A percentile compares a stretch with the other conserved stretches of the same genome.
Evolutionary conservation across 768 basidiomycete species (phyloP).

Genomic region (Trametopsis cervina): DNA sequence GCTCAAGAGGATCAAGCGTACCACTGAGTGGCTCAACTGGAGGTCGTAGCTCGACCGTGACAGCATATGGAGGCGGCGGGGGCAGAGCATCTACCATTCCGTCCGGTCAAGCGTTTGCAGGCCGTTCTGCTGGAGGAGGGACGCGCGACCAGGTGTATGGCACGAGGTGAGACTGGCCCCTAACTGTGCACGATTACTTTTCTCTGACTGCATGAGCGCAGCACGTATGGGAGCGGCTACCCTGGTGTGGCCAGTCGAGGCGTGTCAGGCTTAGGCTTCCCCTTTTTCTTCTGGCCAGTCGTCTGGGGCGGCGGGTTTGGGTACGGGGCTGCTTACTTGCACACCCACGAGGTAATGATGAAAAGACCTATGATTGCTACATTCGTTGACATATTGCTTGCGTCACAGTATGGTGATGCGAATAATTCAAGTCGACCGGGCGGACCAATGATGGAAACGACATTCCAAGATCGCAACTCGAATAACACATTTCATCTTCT

Average conservation of each 20-base stretch:
- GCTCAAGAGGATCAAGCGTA: conserved; percentile 4
- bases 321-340: conserved; percentile 27
- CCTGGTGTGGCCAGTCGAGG: conserved; percentile 41
- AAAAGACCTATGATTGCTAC: not conserved
- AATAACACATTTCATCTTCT: conserved; percentile 29
- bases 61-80: conserved; percentile 24
- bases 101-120: conserved; percentile 23
- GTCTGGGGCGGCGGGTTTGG: conserved; percentile 35
- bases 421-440: conserved; percentile 30
- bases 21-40: conserved; percentile 19
- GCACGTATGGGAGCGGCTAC: conserved; percentile 59
- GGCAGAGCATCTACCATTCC: conserved; percentile 20
- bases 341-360: conserved; percentile 33
- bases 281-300: conserved; percentile 63
- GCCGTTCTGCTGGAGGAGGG: conserved; percentile 45
- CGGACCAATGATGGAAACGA: conserved; percentile 22
- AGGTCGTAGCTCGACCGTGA: conserved; percentile 12
- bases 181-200: conserved; percentile 8
- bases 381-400: not conserved
- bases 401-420: conserved; percentile 27
- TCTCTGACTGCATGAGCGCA: conserved; percentile 16
- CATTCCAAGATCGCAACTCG: conserved; percentile 22
- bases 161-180: conserved; percentile 2
- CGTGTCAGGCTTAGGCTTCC: conserved; percentile 45
- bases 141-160: conserved; percentile 24